A percentile compares a stretch with the other conserved stretches of the same genome.
Evolutionary conservation across 2,329 filamentous ascomycete genomes (phyloP).

Genomic region (Cryphonectria japonica): DNA sequence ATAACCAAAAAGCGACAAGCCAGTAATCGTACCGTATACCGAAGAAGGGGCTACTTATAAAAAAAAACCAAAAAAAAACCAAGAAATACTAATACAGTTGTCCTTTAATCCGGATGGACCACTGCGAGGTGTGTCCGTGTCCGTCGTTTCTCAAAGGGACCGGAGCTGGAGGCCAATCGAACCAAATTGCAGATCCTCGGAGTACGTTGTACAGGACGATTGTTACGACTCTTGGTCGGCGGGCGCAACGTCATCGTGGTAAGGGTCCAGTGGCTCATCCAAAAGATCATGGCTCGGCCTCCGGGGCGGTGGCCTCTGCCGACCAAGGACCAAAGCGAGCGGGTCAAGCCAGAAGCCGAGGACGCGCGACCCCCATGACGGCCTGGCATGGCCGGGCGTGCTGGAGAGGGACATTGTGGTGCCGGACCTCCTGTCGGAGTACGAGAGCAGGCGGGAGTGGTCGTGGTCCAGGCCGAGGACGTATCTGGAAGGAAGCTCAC

Average conservation of each 20-base stretch:
- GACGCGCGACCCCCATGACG: conserved; percentile 11
- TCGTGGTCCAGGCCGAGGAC: not conserved
- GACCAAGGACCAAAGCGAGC: not conserved
- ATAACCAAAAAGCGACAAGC: not conserved
- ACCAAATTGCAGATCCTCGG: not conserved
- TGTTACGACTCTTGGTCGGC: not conserved
- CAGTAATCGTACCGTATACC: not conserved
- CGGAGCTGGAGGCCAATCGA: not conserved
- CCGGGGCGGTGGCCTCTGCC: not conserved
- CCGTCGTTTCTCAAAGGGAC: not conserved
- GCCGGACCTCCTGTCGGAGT: not conserved
- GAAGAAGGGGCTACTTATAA: not conserved
- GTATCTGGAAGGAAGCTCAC: not conserved
- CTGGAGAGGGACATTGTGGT: conserved; percentile 15
- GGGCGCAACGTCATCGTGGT: not conserved
- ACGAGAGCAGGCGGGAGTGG: not conserved
- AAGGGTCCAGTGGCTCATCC: not conserved
- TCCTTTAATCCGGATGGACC: not conserved
- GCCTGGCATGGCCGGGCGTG: conserved; percentile 5
- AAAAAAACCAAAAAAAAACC: too few relatives aligned
- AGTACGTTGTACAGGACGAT: not conserved
- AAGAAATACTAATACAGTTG: not conserved
- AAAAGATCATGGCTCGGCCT: not conserved
- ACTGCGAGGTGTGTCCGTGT: not conserved
- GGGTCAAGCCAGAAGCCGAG: conserved; percentile 14